A percentile compares a stretch with the other conserved stretches of the same genome.
phyloP scores from a whole-genome alignment of 2,329 filamentous ascomycete species.

The Colletotrichum filicis region DNA sequence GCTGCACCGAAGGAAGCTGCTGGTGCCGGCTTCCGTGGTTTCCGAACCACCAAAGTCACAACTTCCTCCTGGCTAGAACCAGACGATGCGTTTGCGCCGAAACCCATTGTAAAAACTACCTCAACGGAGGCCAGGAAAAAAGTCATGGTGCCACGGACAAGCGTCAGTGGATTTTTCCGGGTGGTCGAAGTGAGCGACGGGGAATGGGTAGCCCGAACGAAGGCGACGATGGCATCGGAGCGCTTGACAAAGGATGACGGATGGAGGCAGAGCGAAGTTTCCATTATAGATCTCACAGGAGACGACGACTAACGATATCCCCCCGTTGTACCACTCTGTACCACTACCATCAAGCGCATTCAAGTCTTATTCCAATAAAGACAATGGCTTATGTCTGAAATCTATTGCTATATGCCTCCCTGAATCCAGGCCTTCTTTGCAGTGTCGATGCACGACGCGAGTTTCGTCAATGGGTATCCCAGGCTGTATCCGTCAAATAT shows the following conservation, averaged over 20 bases:
- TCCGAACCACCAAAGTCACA: neutral
- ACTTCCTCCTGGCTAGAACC: neutral
- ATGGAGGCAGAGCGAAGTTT: conserved; percentile 20
- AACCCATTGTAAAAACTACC: neutral
- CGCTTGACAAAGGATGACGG: neutral
- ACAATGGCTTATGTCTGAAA: neutral
- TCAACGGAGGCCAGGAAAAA: conserved; percentile 43
- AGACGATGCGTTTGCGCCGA: conserved; percentile 22
- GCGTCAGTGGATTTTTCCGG: conserved; percentile 51
- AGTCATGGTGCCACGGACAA: conserved; percentile 47
- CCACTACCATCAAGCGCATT: neutral
- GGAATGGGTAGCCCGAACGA: conserved; percentile 39
- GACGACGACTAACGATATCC: conserved; percentile 2
- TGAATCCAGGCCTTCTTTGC: neutral
- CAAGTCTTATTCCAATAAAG: neutral
- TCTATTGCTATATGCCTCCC: conserved; percentile 3
- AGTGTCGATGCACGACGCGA: neutral
- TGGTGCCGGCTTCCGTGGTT: neutral
- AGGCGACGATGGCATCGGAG: neutral
- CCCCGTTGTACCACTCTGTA: no score
- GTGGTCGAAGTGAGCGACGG: conserved; percentile 46
- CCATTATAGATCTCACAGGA: conserved; percentile 35
- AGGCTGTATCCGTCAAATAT: neutral
- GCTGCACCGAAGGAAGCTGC: neutral
- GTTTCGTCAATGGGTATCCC: conserved; percentile 24